Evolutionary conservation across 805 yeast species (phyloP), one percentile per base, ranked within the genome.

Genomic region (Cyberlindnera bimundalis): DNA sequence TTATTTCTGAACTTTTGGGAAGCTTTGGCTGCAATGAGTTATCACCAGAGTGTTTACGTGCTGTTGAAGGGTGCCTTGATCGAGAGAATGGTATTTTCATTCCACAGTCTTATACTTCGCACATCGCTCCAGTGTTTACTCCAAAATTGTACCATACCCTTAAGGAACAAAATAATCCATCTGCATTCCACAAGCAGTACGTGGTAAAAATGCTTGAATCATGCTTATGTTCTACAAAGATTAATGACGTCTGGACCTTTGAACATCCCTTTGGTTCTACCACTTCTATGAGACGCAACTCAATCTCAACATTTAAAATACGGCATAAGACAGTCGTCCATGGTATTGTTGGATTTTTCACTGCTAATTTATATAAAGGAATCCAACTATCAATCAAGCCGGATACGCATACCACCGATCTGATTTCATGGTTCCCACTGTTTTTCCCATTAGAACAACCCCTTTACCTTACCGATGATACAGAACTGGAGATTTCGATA

Each of bases 11-110:
- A 59, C 65, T 91, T 7, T 61, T 90, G 20, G 97, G 97, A 6
- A 85, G 96, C 13, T 84, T 91, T 64, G 97, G 96, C 4, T 91
- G 95, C 59, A 91, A 90, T 60, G 97, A 90, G 58, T 68, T 87
- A 14, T 73, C 86, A 8, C 97, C 98, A 0, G 98, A 90, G 58
- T 81, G 93, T 43, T 59, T 87, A 3, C 66, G 65, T 33, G 63
- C 71, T 1, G 53, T 70, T 14, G 72, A 74, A 37, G 47, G 53
- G 35, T 50, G 76, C 60, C 50, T 73, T 60, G 39, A 62, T 17
- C 60, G 59, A 7, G 43, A 50, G 10, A 42, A 58, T 26, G 83
- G 86, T 3, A 60, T 78, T 16, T 79, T 75, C 62, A 81, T 84
- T 27, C 91, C 91, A 11, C 64, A 70, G 38, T 65, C 71, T 6